Conservation (phyloP, 2,329 filamentous ascomycete genomes). For the Aspergillus neoniger region DNA sequence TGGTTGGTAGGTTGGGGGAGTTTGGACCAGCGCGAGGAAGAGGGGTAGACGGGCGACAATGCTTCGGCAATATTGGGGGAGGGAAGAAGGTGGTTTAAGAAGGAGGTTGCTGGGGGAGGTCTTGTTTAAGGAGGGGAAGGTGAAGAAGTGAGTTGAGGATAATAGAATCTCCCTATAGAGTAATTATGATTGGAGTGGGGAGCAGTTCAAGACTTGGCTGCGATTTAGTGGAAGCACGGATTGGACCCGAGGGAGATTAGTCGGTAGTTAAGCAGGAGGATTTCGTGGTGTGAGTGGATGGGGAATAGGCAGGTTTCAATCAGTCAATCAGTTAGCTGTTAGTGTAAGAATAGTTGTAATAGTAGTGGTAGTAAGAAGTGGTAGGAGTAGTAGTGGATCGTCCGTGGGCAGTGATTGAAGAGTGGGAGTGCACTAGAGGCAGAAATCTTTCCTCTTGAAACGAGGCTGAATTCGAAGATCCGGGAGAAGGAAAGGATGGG, state of each 20-base stretch:
- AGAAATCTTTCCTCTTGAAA: neutral
- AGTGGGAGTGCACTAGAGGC: too few species aligned
- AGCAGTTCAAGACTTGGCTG: slow-evolving; percentile 15
- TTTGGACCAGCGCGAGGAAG: neutral
- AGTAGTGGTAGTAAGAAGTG: too few species aligned
- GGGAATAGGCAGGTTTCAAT: neutral
- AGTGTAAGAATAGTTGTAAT: too few species aligned
- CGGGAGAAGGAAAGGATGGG: neutral
- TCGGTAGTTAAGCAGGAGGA: neutral
- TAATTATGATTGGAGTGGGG: slow-evolving; percentile 8
- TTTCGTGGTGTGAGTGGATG: neutral
- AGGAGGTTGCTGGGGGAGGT: neutral
- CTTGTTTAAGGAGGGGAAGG: neutral
- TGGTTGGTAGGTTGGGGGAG: neutral
- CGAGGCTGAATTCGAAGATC: neutral
- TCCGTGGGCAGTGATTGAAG: too few species aligned
- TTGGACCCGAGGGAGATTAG: neutral
- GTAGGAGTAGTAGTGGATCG: too few species aligned
- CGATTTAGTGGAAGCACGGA: slow-evolving; percentile 9
- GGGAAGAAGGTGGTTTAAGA: neutral
- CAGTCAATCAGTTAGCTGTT: neutral
- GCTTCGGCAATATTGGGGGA: neutral
- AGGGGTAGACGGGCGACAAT: slow-evolving; percentile 1
- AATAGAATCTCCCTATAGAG: slow-evolving; percentile 11
- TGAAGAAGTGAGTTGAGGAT: slow-evolving; percentile 4